These are phyloP conservation scores for Cylindrodendrum hubeiense DNA, from an alignment of 2,329 filamentous ascomycete genomes.

Conservation along the genomic window DNA sequence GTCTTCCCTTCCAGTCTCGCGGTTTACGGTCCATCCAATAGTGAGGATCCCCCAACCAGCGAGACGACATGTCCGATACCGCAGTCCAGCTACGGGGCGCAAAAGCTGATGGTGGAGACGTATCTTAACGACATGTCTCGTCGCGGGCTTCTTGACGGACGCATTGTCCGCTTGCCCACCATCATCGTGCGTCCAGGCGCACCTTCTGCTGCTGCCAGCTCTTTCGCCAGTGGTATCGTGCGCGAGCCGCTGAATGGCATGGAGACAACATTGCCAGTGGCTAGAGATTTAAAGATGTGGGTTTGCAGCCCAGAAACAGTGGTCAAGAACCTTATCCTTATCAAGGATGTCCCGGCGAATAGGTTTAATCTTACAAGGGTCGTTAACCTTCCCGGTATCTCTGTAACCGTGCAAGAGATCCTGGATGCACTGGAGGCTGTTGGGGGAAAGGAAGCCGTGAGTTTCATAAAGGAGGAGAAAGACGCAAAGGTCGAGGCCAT, in stretches of 20 bases:
- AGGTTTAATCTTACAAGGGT: slow-evolving; percentile 53
- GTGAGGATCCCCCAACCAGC: not conserved
- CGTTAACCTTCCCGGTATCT: slow-evolving; percentile 64
- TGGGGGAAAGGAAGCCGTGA: slow-evolving; percentile 58
- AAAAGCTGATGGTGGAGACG: slow-evolving; percentile 71
- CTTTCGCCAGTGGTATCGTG: slow-evolving; percentile 71
- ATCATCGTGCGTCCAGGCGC: slow-evolving; percentile 71
- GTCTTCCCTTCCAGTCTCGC: slow-evolving; percentile 71
- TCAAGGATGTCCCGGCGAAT: slow-evolving; percentile 55
- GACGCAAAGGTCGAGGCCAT: slow-evolving; percentile 62
- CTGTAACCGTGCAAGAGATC: slow-evolving; percentile 64
- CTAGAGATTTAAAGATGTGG: slow-evolving; percentile 61
- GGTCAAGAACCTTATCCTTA: slow-evolving; percentile 59
- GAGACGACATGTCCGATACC: slow-evolving; percentile 51
- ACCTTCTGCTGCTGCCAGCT: slow-evolving; percentile 70
- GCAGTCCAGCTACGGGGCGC: slow-evolving; percentile 71
- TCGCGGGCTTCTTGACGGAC: slow-evolving; percentile 68
- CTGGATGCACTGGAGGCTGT: slow-evolving; percentile 61
- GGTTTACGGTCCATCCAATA: slow-evolving; percentile 60
- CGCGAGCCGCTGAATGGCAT: slow-evolving; percentile 63
- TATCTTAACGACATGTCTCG: slow-evolving; percentile 52
- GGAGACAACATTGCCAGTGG: slow-evolving; percentile 58
- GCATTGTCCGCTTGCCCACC: slow-evolving; percentile 69
- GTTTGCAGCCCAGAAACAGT: slow-evolving; percentile 63
- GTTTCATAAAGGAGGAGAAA: slow-evolving; percentile 58